Base-by-base conservation (phyloP, 768 basidiomycete species). In the Epithele typhae region DNA sequence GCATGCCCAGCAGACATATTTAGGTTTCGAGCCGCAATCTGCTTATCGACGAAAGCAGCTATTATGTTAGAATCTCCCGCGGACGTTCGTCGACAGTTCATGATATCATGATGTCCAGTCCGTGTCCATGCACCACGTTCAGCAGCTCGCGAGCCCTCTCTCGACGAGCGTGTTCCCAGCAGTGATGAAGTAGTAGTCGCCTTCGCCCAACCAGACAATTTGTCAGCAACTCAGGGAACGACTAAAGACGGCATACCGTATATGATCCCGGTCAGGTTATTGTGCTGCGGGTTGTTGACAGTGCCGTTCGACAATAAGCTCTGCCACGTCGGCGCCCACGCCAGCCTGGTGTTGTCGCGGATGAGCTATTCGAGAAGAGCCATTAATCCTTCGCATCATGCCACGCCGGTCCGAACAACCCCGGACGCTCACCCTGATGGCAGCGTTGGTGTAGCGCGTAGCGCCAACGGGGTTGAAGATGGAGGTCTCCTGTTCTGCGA, bases 271-370 rank as follows among this genome's bases (percentile, higher is more conserved):
- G 82, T 84, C 44, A 78, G 61, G 48, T 71, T 75, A 59, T 81
- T 82, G 19, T 52, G 51, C 25, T 67, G 72, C 2, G 76, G 80
- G 58, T 68, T 68, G 57, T 82, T 81, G 4, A 82, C 80, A 5
- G 83, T 84, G 32, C 79, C 82, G 56, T 84, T 81, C 1, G 81
- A 77, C 35, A 84, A 67, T 21, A 84, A 61, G 54, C 79, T 82
- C 55, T 82, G 73, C 79, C 81, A 84, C 12, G 66, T 58, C n/a
- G 79, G 77, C 22, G 68, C 64, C 82, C 81, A 84, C 1, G 78
- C 78, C 7, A 81, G 59, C 12, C 64, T 55, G 0, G 75, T 79
- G 23, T 75, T 77, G 39, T 68, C 68, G 48, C 59, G 60, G 44
- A 84, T 57, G 27, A 82, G 67, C 72, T 76, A 40, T 32, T n/a